Base-by-base conservation (phyloP, 805 yeast species). In the Cyberlindnera maritima region DNA sequence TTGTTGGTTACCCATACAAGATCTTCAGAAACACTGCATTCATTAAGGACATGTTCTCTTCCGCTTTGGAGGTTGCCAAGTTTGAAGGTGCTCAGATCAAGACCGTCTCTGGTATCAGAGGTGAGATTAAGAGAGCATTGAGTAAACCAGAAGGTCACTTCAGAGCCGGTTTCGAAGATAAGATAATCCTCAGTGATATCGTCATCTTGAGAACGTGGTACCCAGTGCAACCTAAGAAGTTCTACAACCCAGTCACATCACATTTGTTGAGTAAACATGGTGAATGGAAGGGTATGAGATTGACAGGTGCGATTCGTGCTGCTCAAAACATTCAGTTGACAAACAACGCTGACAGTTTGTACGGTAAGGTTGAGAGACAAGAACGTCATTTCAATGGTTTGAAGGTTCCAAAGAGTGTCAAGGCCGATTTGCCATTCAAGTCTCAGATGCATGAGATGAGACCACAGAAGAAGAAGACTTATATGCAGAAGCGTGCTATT, bases 1-100 rank as follows among this genome's bases (percentile, higher is more conserved):
- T 94, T 47, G 96, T 94, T 34, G 99, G 99, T 41, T 79, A 89
- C 64, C 98, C 99, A 18, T 81, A 85, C 67, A 91, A 94, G 74
- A 80, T 94, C 40, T 92, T 85, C 80, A 84, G 89, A 62, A 94
- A 94, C 69, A 94, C 99, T 4, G 99, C 99, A 1, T 94, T 95
- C 65, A 85, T 94, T 62, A 92, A 89, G 68, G 97, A 92, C 61
- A 94, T 94, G 99, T 94, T 94, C 66, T 75, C 85, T 23, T 83
- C 94, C 49, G 79, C 96, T 0, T 74, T 94, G 68, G 99, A 94
- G 69, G 96, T 92, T 47, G 98, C 98, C 34, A 88, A 90, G 64
- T 94, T 94, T 62, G 99, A 94, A 71, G 99, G 99, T 48, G 99
- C 99, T 0, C 84, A 90, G 39, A 90, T 94, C 62, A 86, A 90